Percentiles rank a stretch among this genome's conserved stretches.
phyloP scores from a whole-genome alignment of 257 asterid genomes.

The Solanum lycopersicoides region DNA sequence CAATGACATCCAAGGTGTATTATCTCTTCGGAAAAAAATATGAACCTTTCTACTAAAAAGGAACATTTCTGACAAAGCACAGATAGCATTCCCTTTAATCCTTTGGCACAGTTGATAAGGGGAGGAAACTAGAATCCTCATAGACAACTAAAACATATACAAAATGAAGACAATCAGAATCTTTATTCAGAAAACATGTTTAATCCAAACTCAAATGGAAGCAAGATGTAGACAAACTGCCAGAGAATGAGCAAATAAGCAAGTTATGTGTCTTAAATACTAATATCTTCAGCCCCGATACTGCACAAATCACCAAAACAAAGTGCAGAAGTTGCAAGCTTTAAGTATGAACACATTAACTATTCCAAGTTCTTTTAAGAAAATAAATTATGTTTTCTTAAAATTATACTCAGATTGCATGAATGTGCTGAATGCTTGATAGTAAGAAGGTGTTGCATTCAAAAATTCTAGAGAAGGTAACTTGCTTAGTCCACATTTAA shows the following conservation, averaged over 20 bases:
- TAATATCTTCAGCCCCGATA: not conserved
- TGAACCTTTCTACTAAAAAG: not conserved
- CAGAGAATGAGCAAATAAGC: not conserved
- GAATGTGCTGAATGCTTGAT: not conserved
- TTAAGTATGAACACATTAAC: not conserved
- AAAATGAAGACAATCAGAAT: not conserved
- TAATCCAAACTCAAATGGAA: not conserved
- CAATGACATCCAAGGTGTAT: not conserved
- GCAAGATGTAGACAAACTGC: not conserved
- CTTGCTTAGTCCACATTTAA: not conserved
- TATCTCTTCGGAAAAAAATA: not conserved
- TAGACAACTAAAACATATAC: not conserved
- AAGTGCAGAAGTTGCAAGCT: not conserved
- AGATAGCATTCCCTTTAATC: not conserved
- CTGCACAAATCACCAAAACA: not conserved
- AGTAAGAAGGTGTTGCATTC: not conserved
- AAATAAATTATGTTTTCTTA: not conserved
- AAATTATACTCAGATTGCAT: not conserved
- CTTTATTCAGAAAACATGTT: not conserved
- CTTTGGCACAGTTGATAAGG: not conserved
- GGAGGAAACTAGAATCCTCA: not conserved
- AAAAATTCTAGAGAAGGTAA: not conserved
- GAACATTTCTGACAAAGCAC: not conserved
- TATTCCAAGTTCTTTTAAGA: not conserved
- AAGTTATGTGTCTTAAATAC: not conserved